Conservation (phyloP, 2,329 filamentous ascomycete species). For the Pezicula neosporulosa region DNA sequence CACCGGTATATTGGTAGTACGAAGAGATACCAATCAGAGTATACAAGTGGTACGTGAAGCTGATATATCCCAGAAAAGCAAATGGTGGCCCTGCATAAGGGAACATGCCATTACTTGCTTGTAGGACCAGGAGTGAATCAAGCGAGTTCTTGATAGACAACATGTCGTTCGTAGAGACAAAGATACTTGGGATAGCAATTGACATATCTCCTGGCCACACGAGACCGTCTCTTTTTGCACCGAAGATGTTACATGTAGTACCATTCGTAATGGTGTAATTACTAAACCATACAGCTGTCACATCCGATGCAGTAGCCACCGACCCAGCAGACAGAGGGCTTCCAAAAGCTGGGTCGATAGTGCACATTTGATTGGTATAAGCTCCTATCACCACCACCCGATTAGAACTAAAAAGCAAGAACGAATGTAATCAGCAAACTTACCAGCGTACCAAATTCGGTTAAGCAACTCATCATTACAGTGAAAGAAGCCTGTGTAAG, state of each 20-base stretch:
- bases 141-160: slow-evolving; percentile 45
- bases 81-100: slow-evolving; percentile 45
- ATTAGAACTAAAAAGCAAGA: too few relatives aligned
- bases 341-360: too few relatives aligned
- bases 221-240: slow-evolving; percentile 53
- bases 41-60: slow-evolving; percentile 51
- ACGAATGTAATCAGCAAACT: slow-evolving; percentile 39
- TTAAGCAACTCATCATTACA: slow-evolving; percentile 45
- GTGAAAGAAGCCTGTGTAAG: slow-evolving; percentile 48
- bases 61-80: slow-evolving; percentile 24
- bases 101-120: slow-evolving; percentile 32
- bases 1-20: slow-evolving; percentile 50
- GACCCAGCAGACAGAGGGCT: too few relatives aligned
- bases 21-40: slow-evolving; percentile 54
- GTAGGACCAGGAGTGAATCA: slow-evolving; percentile 37
- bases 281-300: slow-evolving; percentile 15
- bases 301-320: slow-evolving; percentile 4
- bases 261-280: slow-evolving; percentile 19
- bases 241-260: slow-evolving; percentile 34
- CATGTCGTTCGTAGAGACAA: slow-evolving; percentile 49
- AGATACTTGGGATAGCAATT: slow-evolving; percentile 47
- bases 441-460: slow-evolving; percentile 52
- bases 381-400: too few relatives aligned
- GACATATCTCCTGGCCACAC: slow-evolving; percentile 60
- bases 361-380: too few relatives aligned